phyloP scores from a whole-genome alignment of 176 grass and related monocot genomes.

The Hsuehochloa calcarea region DNA sequence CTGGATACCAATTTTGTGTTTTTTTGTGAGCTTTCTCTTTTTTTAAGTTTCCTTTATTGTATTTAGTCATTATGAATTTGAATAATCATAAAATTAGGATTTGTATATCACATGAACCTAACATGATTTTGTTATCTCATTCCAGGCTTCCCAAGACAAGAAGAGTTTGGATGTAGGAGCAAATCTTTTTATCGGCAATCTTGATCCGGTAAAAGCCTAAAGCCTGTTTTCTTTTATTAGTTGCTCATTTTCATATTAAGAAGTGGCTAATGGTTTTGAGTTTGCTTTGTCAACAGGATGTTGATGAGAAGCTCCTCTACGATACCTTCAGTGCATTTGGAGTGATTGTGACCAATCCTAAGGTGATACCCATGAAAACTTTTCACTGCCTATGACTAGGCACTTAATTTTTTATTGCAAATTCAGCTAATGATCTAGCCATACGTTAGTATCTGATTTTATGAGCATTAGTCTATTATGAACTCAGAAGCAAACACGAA shows the following conservation, averaged over 20 bases:
- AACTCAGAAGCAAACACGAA: background rate
- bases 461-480: background rate
- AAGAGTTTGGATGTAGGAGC: constrained; percentile 96
- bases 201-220: constrained; percentile 72
- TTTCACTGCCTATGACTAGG: background rate
- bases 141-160: constrained; percentile 99
- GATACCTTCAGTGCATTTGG: constrained; percentile 99
- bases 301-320: constrained; percentile 97
- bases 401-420: background rate
- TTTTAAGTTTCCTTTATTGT: background rate
- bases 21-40: background rate
- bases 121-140: constrained; percentile 33
- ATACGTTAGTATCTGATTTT: constrained; percentile 15
- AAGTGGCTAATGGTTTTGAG: constrained; percentile 23
- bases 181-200: constrained; percentile 99
- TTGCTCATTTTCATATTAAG: background rate
- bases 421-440: background rate
- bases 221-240: constrained; percentile 19
- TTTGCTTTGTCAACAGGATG: constrained; percentile 67
- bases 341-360: constrained; percentile 95
- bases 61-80: background rate
- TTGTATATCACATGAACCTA: constrained; percentile 11
- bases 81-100: background rate
- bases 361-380: constrained; percentile 48
- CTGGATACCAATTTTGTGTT: background rate